Evolutionary conservation across 106 monocot genomes (phyloP), one percentile per base, ranked within the genome.

Genomic region (Acorus calamus): DNA sequence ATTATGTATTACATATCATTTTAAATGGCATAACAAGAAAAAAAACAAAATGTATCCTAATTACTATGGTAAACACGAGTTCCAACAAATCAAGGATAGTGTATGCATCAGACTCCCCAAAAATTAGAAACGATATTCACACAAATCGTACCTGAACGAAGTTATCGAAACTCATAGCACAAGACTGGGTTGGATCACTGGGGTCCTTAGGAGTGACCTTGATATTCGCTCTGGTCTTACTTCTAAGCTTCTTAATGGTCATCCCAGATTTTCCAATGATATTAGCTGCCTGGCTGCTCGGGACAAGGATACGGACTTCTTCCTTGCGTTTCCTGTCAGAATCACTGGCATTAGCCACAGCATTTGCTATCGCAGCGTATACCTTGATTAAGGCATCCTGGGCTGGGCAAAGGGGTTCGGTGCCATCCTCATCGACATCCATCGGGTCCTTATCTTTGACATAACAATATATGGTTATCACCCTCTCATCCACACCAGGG

Each of bases 111-210:
- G 28, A 28, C 7, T n/a, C 11, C 42, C 46, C 46, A 44, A 2
- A 8, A 47, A 45, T 63, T 11, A 14, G 48, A 13, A 13, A 42
- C 8, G 2, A 56, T 56, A 47, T 44, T 14, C 0, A 14, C 42
- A 56, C 49, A 14, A 9, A 8, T 52, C 7, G 73, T 76, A 96
- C 94, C 81, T 74, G 66, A 54, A 94, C 63, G 62, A 94, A 84
- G 60, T 90, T 94, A 72, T 94, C 94, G 62, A 84, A 94, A 28
- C 74, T 79, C 94, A 90, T 81, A 55, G 89, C 94, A 71, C 89
- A 90, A 4, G 94, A 89, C 66, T 94, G 84, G 42, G 74, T 57
- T 41, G 76, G 78, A 50, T 96, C 76, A 48, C 50, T 67, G 4
- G 81, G 62, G 68, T 94, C 84, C 78, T 90, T 96, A 14, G 75